Evolutionary conservation across 768 basidiomycete species (phyloP).

Genomic region (Rhizopogon salebrosus): DNA sequence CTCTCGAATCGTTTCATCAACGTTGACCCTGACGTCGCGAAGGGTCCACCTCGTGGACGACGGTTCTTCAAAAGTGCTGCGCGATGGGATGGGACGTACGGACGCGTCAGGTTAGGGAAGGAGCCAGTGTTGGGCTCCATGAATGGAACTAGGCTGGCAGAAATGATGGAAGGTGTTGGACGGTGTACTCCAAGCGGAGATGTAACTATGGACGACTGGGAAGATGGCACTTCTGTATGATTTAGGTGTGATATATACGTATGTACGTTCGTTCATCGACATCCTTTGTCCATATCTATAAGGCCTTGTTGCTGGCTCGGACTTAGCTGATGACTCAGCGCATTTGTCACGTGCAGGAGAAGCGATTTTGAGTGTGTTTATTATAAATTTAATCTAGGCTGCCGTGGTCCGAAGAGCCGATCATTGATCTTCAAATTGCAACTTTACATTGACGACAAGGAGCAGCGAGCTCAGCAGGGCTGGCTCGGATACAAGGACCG

Average conservation of each 20-base stretch:
- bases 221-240: constrained; percentile 23
- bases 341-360: constrained; percentile 1
- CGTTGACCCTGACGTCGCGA: constrained; percentile 33
- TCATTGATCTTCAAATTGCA: neutral
- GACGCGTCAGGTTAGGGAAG: constrained; percentile 18
- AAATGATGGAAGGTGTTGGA: constrained; percentile 22
- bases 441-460: too few species aligned
- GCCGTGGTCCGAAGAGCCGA: neutral
- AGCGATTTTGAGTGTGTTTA: neutral
- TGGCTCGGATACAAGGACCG: too few species aligned
- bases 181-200: constrained; percentile 12
- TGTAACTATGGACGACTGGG: constrained; percentile 24
- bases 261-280: neutral
- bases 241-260: neutral
- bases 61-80: constrained; percentile 54
- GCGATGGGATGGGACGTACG: constrained; percentile 29
- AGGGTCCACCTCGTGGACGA: constrained; percentile 29
- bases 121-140: constrained; percentile 18
- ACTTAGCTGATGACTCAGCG: too few species aligned
- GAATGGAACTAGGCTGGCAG: constrained; percentile 12
- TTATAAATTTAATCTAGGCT: too few species aligned
- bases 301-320: too few species aligned
- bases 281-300: too few species aligned
- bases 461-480: too few species aligned
- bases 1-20: constrained; percentile 57